Base-by-base conservation (phyloP, 164 flowering plant species). In the Berberis thunbergii region DNA sequence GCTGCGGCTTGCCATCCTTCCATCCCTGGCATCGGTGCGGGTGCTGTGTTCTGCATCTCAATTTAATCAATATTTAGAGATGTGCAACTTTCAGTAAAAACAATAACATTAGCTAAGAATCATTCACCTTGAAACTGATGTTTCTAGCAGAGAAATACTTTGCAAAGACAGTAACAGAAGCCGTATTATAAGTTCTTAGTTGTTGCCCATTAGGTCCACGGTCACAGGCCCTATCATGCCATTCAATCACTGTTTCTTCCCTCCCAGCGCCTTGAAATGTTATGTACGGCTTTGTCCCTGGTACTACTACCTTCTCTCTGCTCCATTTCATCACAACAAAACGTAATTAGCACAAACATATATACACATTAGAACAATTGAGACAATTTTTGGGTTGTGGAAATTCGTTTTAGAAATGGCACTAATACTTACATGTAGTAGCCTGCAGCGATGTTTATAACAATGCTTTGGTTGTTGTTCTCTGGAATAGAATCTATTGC, bases 1-100 rank as follows among this genome's bases (percentile, higher is more conserved):
- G 99, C 97, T 59, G 81, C 96, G 11, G 96, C 97, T 69, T 91
- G 99, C 93, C 95, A 86, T 55, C 98, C 98, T 61, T 88, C 77
- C 86, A 86, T 83, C 4, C 96, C 96, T 6, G 98, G 97, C 85
- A 86, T 59, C 3, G 98, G 97, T 5, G 96, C 97, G 44, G 98
- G 97, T 4, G 96, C 90, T 6, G 98, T 91, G 67, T 89, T 94
- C 98, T 93, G 67, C 73, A 53, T 6, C 10, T 50, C 2, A 26
- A 26, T 26, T 26, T 26, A 26, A 26, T 7, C 50, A 48, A 4
- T 48, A 1, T 48, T 48, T 48, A 11, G 7, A 4, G 10, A 48
- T 48, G 26, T 48, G 50, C 4, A 48, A 4, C 9, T 11, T 48
- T 26, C 26, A 26, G 26, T 26, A 26, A 26, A 26, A 26, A 26